phyloP scores from a whole-genome alignment of 768 basidiomycete genomes.

The Steccherinum ochraceum region DNA sequence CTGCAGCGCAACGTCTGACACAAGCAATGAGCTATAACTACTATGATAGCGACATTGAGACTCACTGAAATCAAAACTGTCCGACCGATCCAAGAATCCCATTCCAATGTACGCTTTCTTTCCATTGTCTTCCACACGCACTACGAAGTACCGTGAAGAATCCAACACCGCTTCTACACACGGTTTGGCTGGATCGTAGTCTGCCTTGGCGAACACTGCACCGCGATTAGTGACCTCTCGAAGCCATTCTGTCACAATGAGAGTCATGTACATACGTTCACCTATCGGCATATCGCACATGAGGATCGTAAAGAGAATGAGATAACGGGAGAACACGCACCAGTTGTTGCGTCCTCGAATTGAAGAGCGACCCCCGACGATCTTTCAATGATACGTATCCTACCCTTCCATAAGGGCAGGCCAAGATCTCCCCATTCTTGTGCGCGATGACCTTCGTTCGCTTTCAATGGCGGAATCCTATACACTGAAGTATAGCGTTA shows the following conservation, averaged over 20 bases:
- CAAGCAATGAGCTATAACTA: too few species aligned
- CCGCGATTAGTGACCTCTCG: constrained; percentile 14
- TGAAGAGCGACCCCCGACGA: constrained; percentile 56
- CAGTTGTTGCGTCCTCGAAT: constrained; percentile 76
- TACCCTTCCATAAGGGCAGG: constrained; percentile 85
- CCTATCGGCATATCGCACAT: constrained; percentile 31
- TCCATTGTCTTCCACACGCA: constrained; percentile 83
- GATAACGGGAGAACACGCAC: constrained; percentile 35
- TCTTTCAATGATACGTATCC: constrained; percentile 79
- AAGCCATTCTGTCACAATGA: constrained; percentile 1
- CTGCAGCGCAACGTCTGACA: constrained; percentile 73
- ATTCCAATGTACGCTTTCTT: constrained; percentile 91
- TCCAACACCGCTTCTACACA: constrained; percentile 95
- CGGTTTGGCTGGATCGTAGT: constrained; percentile 72
- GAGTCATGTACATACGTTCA: constrained; percentile 47
- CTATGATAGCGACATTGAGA: constrained; percentile 13
- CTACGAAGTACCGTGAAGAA: constrained; percentile 91
- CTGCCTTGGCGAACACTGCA: constrained; percentile 81
- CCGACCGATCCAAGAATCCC: constrained; percentile 84
- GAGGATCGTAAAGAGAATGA: background rate
- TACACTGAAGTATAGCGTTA: constrained; percentile 51
- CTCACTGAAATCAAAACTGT: constrained; percentile 91
- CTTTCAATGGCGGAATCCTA: constrained; percentile 83
- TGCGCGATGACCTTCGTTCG: constrained; percentile 86
- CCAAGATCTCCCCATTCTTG: constrained; percentile 89